Base-by-base conservation (phyloP, 2,329 filamentous ascomycete genomes). In the Colletotrichum theobromicola region DNA sequence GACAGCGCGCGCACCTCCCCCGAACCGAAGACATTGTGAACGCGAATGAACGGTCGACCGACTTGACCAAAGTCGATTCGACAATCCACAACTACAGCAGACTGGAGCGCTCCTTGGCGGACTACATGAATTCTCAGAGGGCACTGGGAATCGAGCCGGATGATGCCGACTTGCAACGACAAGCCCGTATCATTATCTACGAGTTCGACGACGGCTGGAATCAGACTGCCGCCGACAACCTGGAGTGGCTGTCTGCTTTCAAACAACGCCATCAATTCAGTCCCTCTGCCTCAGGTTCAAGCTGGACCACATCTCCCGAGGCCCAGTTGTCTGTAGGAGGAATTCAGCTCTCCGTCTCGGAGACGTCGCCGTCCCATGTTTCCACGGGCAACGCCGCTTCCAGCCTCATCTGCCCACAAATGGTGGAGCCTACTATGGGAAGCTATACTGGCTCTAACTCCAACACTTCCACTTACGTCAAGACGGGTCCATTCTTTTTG, bases 181-280 rank as follows among this genome's bases (percentile, higher is more conserved):
- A 91, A 77, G 90, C 90, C 26, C 87, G 91, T 75, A 85, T 91
- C 66, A 90, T 92, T 77, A 90, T 93, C 26, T 92, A 91, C 80
- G 90, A 91, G 61, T 88, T 86, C 72, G 90, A 92, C 67, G 90
- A 93, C 77, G 87, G 87, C 12, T 92, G 91, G 90, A 92, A 92
- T 76, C 91, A 92, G 78, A 93, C 91, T 2, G 88, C 88, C 1
- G 89, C 90, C 4, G 91, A 93, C 76, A 90, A 90, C 74, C 76
- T 83, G 4, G 80, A 84, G 5, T 92, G 90, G 88, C 83, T 93
- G 2, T 80, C 83, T 5, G 82, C 85, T 15, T 93, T 93, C 82
- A 88, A 86, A 73, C 80, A 84, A 53, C 85, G 88, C 64, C 87
- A 90, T 55, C 70, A 71, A 62, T 28, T 57, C 42, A 24, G 30